Percentiles rank a stretch among this genome's conserved stretches.
Conservation (phyloP, 2,329 filamentous ascomycete species). For the Diplocarpon rosae region DNA sequence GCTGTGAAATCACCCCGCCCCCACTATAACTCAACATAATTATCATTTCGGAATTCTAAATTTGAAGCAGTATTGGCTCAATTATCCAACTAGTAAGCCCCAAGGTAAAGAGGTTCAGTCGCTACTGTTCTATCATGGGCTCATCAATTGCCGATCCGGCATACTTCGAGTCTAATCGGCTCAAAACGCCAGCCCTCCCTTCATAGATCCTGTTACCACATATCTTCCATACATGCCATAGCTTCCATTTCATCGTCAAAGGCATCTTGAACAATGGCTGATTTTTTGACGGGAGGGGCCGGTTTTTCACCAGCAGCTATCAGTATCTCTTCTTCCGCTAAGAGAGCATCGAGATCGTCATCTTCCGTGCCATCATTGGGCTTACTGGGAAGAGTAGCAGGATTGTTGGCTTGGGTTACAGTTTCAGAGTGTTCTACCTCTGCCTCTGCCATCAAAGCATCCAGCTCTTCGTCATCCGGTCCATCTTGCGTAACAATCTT, state of each 20-base stretch:
- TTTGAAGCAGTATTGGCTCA: too few relatives aligned
- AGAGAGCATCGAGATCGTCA: slow-evolving; percentile 24
- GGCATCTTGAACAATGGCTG: slow-evolving; percentile 24
- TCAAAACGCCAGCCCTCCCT: background rate
- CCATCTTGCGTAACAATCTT: slow-evolving; percentile 17
- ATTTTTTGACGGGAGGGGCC: slow-evolving; percentile 11
- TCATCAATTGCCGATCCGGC: background rate
- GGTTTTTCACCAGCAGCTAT: slow-evolving; percentile 13
- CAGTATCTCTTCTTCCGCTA: slow-evolving; percentile 21
- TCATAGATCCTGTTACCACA: slow-evolving; percentile 6
- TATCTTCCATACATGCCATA: slow-evolving; percentile 43
- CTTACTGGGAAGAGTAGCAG: slow-evolving; percentile 1
- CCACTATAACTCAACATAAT: background rate
- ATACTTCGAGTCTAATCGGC: background rate
- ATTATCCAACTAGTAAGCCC: too few relatives aligned
- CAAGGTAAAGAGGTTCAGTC: too few relatives aligned
- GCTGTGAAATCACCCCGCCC: background rate
- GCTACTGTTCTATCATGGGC: background rate
- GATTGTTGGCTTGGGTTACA: background rate
- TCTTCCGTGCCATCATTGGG: slow-evolving; percentile 20
- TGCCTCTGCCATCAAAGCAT: slow-evolving; percentile 18
- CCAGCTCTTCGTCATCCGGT: slow-evolving; percentile 24
- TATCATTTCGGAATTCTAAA: background rate
- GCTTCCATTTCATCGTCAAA: slow-evolving; percentile 41
- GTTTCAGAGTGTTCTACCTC: background rate